Conservation (phyloP, 192 early-diverging fungal species). For the Podila minutissima region DNA sequence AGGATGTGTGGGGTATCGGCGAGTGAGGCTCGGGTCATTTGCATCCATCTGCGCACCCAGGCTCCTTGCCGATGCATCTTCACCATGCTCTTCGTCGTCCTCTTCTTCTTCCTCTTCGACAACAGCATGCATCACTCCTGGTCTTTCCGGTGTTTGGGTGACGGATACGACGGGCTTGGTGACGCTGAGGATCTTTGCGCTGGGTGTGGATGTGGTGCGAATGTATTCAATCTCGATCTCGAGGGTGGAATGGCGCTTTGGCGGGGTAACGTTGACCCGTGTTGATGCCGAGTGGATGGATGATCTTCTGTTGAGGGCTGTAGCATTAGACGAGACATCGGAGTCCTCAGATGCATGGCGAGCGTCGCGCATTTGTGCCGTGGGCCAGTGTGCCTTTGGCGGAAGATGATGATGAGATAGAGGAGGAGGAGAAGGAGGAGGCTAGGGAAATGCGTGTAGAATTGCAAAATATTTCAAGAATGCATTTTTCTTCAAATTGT, state of each 20-base stretch:
- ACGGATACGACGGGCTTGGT: background rate
- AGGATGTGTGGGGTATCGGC: background rate
- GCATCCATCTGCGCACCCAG: background rate
- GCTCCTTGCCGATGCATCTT: background rate
- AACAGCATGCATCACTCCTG: slow-evolving; percentile 1
- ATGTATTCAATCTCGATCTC: slow-evolving; percentile 49
- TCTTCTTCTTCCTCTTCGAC: slow-evolving; percentile 11
- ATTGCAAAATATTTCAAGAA: background rate
- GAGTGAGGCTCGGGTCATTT: background rate
- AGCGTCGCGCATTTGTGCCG: too few relatives aligned
- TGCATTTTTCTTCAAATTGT: background rate
- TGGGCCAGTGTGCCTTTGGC: too few relatives aligned
- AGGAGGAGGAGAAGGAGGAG: background rate
- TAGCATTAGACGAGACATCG: background rate
- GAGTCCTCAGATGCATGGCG: too few relatives aligned
- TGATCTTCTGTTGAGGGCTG: slow-evolving; percentile 23
- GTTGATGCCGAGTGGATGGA: slow-evolving; percentile 22
- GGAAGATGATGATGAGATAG: background rate
- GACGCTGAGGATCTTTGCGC: too few relatives aligned
- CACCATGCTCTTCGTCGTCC: background rate
- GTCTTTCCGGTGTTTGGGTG: background rate
- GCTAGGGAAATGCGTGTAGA: background rate
- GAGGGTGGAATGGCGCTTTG: slow-evolving; percentile 20
- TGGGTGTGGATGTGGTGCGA: background rate
- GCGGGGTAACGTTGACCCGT: background rate